Conservation (phyloP, 805 yeast species). For the Suhomyces canberraensis region DNA sequence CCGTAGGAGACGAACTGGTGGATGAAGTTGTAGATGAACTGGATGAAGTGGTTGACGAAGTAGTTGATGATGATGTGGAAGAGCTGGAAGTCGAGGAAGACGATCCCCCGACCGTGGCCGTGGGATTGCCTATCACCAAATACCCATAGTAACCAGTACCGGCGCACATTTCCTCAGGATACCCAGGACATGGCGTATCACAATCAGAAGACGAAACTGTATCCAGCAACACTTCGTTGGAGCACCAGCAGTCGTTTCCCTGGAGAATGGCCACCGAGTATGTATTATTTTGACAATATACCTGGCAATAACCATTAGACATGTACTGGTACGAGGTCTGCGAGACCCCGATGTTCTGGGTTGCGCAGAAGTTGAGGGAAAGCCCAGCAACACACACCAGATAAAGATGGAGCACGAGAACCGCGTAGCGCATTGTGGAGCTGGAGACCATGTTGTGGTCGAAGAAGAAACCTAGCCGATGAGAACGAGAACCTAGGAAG, state of each 20-base stretch:
- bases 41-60: slow-evolving; percentile 1
- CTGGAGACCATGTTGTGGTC: not conserved
- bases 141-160: slow-evolving; percentile 52
- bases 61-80: slow-evolving; percentile 6
- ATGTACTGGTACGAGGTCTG: slow-evolving; percentile 18
- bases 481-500: too few relatives aligned
- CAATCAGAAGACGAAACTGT: slow-evolving; percentile 38
- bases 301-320: slow-evolving; percentile 54
- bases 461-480: not conserved
- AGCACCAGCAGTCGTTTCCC: slow-evolving; percentile 58
- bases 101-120: slow-evolving; percentile 2
- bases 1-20: not conserved
- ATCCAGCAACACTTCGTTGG: slow-evolving; percentile 46
- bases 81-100: slow-evolving; percentile 11
- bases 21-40: not conserved
- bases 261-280: slow-evolving; percentile 54
- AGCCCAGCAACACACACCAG: too few relatives aligned
- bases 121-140: slow-evolving; percentile 28
- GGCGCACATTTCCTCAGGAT: slow-evolving; percentile 40
- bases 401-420: not conserved
- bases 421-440: not conserved
- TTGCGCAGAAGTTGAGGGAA: slow-evolving; percentile 20
- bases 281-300: slow-evolving; percentile 39
- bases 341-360: slow-evolving; percentile 18
- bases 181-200: slow-evolving; percentile 44